Conservation (phyloP, 345 rosid genomes). For the Euclidium syriacum region DNA sequence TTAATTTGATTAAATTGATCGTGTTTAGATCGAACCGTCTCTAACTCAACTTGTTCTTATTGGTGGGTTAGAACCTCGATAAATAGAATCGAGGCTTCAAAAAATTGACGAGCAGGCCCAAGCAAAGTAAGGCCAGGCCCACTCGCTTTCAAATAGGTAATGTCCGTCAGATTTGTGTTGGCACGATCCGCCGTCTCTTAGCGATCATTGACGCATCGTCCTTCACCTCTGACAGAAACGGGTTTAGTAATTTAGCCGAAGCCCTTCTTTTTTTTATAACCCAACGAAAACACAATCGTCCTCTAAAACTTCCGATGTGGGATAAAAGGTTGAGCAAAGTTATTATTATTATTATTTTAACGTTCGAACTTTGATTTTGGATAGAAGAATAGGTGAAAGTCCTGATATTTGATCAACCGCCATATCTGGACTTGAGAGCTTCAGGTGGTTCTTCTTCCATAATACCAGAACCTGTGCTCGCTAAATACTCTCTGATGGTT, state of each 20-base stretch:
- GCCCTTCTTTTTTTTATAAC: not conserved
- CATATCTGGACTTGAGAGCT: constrained; percentile 66
- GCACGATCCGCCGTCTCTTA: constrained; percentile 80
- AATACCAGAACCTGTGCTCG: constrained; percentile 69
- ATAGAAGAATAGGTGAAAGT: not conserved
- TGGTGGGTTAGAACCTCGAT: constrained; percentile 28
- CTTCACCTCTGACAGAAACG: constrained; percentile 78
- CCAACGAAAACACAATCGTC: not conserved
- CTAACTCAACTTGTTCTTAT: not conserved
- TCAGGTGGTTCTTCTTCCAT: constrained; percentile 93
- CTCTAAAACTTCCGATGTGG: constrained; percentile 20
- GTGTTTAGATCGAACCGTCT: too few relatives aligned
- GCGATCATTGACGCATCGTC: constrained; percentile 80
- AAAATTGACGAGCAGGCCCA: constrained; percentile 73
- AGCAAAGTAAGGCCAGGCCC: constrained; percentile 55
- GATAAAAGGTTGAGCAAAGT: not conserved
- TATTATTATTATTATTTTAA: not conserved
- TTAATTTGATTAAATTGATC: not conserved
- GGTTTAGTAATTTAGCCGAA: accelerated
- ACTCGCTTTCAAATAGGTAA: constrained; percentile 33
- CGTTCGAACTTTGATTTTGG: not conserved
- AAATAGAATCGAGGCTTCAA: constrained; percentile 44
- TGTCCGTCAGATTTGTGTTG: constrained; percentile 56
- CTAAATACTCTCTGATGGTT: constrained; percentile 58
- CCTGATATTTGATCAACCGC: constrained; percentile 43